phyloP scores from a whole-genome alignment of 306 rosid species.

The Fragaria nilgerrensis region DNA sequence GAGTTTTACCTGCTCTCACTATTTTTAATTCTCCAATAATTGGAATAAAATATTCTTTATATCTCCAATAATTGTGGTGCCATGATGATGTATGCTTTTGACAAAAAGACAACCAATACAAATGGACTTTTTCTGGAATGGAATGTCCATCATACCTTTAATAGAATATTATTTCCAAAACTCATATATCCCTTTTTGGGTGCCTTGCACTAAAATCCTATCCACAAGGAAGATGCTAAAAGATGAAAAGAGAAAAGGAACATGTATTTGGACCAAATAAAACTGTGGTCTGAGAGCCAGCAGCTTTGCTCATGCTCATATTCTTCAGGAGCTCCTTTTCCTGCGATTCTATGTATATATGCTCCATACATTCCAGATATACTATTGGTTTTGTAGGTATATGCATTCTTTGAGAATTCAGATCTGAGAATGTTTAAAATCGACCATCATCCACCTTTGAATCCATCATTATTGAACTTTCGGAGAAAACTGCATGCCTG shows the following conservation, averaged over 20 bases:
- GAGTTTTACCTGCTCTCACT: neutral
- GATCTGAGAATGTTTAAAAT: neutral
- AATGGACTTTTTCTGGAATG: neutral
- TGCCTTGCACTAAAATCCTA: neutral
- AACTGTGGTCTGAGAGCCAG: neutral
- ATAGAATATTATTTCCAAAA: neutral
- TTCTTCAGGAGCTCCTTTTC: neutral
- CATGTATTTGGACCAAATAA: neutral
- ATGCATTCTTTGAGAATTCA: neutral
- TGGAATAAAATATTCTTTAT: neutral
- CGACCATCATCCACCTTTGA: neutral
- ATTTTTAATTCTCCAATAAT: neutral
- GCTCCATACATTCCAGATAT: neutral
- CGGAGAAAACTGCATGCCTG: neutral
- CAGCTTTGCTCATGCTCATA: neutral
- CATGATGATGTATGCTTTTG: neutral
- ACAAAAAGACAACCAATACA: neutral
- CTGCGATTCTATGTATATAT: neutral
- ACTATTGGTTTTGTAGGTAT: neutral
- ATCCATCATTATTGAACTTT: neutral
- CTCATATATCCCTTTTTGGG: neutral
- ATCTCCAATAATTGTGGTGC: neutral
- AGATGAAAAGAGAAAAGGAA: neutral
- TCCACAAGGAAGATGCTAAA: neutral
- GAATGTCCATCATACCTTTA: neutral